Evolutionary conservation across 352 stramenopile species (phyloP).

Genomic region (Phytophthora boehmeriae): DNA sequence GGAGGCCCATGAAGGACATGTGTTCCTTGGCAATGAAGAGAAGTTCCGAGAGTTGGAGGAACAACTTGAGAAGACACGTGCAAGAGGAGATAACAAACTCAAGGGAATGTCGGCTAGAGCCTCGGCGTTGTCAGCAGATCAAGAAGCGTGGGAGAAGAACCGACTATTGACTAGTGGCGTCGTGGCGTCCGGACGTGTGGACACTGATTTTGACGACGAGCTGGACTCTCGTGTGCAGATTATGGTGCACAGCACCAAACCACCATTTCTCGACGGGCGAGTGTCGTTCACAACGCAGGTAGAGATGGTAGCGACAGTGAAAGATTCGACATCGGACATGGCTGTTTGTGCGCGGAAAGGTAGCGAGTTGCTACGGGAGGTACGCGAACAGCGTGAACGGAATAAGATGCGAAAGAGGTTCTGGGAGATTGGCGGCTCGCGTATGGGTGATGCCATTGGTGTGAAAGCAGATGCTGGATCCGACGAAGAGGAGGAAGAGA

Average conservation of each 20-base stretch:
- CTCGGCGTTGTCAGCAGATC: slow-evolving; percentile 95
- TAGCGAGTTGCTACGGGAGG: slow-evolving; percentile 81
- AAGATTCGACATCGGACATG: slow-evolving; percentile 96
- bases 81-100: slow-evolving; percentile 88
- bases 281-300: slow-evolving; percentile 96
- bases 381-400: slow-evolving; percentile 76
- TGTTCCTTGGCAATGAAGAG: slow-evolving; percentile 91
- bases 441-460: slow-evolving; percentile 97
- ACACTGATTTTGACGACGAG: slow-evolving; percentile 93
- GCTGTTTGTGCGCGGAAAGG: slow-evolving; percentile 94
- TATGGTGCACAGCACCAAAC: slow-evolving; percentile 98
- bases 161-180: slow-evolving; percentile 95
- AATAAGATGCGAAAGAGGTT: slow-evolving; percentile 98
- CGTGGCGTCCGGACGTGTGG: slow-evolving; percentile 70
- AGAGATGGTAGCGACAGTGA: slow-evolving; percentile 96
- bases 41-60: slow-evolving; percentile 93
- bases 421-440: slow-evolving; percentile 97
- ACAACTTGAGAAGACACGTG: slow-evolving; percentile 82
- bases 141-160: slow-evolving; percentile 99
- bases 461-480: slow-evolving; percentile 73
- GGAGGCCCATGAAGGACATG: slow-evolving; percentile 66
- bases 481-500: slow-evolving; percentile 65
- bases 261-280: slow-evolving; percentile 95
- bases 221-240: slow-evolving; percentile 95
- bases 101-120: slow-evolving; percentile 90